Conservation (phyloP, 2,329 filamentous ascomycete genomes). For the Fusarium sterilihyphosum region DNA sequence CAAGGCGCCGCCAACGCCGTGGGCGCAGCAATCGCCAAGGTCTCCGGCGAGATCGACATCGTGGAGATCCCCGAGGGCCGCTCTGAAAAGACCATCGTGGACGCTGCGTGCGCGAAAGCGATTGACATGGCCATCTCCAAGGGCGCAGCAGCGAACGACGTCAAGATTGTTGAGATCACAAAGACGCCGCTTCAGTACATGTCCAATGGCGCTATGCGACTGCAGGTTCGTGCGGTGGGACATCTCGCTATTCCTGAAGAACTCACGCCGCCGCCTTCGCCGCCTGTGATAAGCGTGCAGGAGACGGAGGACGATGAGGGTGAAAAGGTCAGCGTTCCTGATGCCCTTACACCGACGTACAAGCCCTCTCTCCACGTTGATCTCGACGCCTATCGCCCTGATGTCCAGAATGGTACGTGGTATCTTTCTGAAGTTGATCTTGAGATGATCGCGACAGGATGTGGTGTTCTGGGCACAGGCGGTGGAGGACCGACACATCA, state of each 20-base stretch:
- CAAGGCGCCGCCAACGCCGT: constrained; percentile 69
- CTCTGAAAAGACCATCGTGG: constrained; percentile 50
- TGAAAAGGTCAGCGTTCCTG: constrained; percentile 43
- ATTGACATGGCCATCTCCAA: constrained; percentile 46
- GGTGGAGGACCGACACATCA: constrained; percentile 51
- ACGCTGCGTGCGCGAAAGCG: constrained; percentile 51
- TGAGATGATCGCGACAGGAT: constrained; percentile 50
- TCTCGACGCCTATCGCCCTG: constrained; percentile 45
- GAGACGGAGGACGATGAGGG: constrained; percentile 37
- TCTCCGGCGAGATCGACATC: constrained; percentile 62
- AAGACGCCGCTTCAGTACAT: constrained; percentile 53
- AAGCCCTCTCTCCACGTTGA: constrained; percentile 47
- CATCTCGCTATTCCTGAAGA: constrained; percentile 45
- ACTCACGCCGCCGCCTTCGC: constrained; percentile 37
- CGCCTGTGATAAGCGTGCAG: constrained; percentile 1
- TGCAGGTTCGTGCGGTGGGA: constrained; percentile 49
- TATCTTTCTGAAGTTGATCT: constrained; percentile 51
- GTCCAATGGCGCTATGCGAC: constrained; percentile 48
- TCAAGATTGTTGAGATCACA: constrained; percentile 58
- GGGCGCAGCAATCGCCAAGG: constrained; percentile 67
- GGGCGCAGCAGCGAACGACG: constrained; percentile 46
- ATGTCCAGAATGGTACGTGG: constrained; percentile 47
- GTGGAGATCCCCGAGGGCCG: constrained; percentile 58
- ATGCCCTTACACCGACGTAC: constrained; percentile 44
- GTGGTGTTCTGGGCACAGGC: constrained; percentile 51